Evolutionary conservation across 768 basidiomycete species (phyloP).

Genomic region (Mycena indigotica): DNA sequence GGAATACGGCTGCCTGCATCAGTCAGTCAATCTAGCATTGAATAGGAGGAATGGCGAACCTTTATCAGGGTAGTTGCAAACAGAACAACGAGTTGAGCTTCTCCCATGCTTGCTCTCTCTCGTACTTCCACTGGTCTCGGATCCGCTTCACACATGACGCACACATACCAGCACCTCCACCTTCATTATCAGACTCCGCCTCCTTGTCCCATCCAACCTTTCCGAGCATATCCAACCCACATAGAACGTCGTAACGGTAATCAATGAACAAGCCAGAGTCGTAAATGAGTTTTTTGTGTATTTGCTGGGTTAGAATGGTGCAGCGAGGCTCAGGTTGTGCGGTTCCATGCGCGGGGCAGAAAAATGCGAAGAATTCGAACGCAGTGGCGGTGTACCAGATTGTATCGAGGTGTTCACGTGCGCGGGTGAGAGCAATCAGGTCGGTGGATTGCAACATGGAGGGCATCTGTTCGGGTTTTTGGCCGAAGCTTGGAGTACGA

Average conservation of each 20-base stretch:
- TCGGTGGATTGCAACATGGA: constrained; percentile 1
- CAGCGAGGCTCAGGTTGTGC: neutral
- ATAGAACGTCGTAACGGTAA: constrained; percentile 32
- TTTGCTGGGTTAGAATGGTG: neutral
- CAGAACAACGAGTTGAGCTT: constrained; percentile 4
- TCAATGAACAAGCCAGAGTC: constrained; percentile 28
- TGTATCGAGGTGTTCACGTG: constrained; percentile 19
- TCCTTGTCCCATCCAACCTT: constrained; percentile 24
- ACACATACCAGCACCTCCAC: constrained; percentile 19
- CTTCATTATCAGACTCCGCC: constrained; percentile 27
- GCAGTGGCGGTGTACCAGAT: constrained; percentile 15
- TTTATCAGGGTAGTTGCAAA: neutral
- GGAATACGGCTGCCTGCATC: too few relatives aligned
- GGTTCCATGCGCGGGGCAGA: neutral
- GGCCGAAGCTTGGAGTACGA: constrained; percentile 30
- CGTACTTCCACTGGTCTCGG: constrained; percentile 1
- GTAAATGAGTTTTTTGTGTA: constrained; percentile 9
- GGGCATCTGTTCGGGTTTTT: constrained; percentile 7
- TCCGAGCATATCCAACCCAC: constrained; percentile 31
- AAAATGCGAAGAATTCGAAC: constrained; percentile 4
- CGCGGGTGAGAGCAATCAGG: constrained; percentile 6
- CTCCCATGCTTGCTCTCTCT: constrained; percentile 10
- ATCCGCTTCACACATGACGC: constrained; percentile 4
- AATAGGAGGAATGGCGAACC: neutral
- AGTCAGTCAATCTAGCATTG: too few relatives aligned